Evolutionary conservation across 352 stramenopile species (phyloP), one percentile per base, ranked within the genome.

Genomic region (Pythium insidiosum): DNA sequence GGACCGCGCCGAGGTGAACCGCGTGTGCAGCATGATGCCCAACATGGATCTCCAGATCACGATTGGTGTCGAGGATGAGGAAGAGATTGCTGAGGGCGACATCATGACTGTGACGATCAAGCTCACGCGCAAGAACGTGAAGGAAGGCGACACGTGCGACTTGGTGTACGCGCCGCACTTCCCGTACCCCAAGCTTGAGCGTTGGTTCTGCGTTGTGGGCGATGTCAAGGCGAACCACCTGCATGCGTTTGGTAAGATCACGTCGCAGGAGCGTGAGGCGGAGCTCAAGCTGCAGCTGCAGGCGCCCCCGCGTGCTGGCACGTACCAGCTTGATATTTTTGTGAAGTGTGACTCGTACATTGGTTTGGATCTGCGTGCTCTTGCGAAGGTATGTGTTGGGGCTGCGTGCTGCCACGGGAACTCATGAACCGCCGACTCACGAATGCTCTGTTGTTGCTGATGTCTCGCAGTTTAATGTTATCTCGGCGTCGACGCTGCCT

Each of bases 261-360:
- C 78, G 31, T 91, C 87, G 13, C 79, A 97, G 61, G 76, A 89
- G 46, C 80, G 76, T 33, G 78, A 84, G 36, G 66, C 84, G 38
- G 73, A 96, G 50, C 77, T 97, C 39, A 94, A 96, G 57, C 85
- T 98, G 46, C 96, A 98, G 60, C 94, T 99, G 60, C 84, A 98
- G 66, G 95, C 96, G 36, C 96, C 94, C n/a, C 78, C 84, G 15
- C 76, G 90, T 57, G 94, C 81, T 34, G 82, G 95, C 50, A 83
- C 82, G 2, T 98, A 99, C 68, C 83, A 98, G 62, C 88, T 99
- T 58, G 94, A 98, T 52, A 88, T 99, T 54, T 91, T 96, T 65
- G 80, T 99, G 48, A 97, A 98, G 74, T 97, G 81, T 59, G 95
- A 98, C 72, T 96, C 88, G 56, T 99, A 99, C 72, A 58, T 99